Conservation (phyloP, 1,284 basidiomycete species). For the Apiotrichum laibachii region DNA sequence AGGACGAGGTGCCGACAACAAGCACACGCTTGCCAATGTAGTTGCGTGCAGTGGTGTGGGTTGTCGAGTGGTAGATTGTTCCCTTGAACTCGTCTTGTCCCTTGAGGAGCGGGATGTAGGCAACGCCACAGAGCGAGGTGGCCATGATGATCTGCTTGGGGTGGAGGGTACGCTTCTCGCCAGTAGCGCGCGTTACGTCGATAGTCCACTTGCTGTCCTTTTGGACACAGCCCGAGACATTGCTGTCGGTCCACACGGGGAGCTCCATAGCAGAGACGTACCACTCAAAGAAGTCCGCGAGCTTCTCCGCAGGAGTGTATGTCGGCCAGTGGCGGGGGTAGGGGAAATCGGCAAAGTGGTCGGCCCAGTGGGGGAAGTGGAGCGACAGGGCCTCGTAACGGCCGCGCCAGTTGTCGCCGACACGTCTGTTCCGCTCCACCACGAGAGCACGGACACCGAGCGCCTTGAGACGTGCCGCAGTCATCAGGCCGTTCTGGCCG, state of each 20-base stretch:
- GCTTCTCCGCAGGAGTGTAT: conserved; percentile 57
- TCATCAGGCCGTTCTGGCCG: conserved; percentile 48
- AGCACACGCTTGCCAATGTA: conserved; percentile 61
- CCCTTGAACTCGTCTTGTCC: conserved; percentile 54
- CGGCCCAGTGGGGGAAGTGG: conserved; percentile 60
- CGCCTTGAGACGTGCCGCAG: conserved; percentile 51
- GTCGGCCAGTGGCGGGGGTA: conserved; percentile 60
- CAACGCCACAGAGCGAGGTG: conserved; percentile 31
- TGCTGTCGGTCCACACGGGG: conserved; percentile 51
- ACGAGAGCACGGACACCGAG: conserved; percentile 49
- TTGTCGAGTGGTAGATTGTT: conserved; percentile 58
- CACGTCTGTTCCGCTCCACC: conserved; percentile 45
- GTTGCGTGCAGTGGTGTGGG: conserved; percentile 55
- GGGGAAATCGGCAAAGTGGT: conserved; percentile 54
- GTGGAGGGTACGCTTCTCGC: conserved; percentile 53
- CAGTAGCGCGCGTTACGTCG: conserved; percentile 52
- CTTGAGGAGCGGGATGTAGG: conserved; percentile 23
- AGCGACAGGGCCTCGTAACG: conserved; percentile 63
- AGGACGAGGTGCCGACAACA: conserved; percentile 64
- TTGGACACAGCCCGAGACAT: conserved; percentile 52
- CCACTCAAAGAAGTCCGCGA: conserved; percentile 36
- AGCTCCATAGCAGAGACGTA: conserved; percentile 44
- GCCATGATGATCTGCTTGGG: conserved; percentile 49
- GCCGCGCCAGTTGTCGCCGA: conserved; percentile 53
- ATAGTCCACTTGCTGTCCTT: conserved; percentile 58